phyloP scores from a whole-genome alignment of 495 filamentous ascomycete species.

The Penicillium ucsense region DNA sequence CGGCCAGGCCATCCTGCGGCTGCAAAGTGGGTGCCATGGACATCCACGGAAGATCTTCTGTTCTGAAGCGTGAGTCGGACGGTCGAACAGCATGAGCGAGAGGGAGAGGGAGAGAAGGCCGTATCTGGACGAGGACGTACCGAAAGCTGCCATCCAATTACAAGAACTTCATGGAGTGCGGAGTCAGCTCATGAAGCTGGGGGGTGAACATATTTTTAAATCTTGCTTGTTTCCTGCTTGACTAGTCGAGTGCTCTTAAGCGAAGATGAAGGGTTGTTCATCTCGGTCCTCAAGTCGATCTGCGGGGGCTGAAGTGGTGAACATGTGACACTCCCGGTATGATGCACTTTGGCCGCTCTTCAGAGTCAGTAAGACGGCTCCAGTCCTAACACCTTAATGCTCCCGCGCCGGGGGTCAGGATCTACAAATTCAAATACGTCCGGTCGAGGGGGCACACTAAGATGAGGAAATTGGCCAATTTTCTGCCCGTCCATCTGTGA shows the following conservation, averaged over 20 bases:
- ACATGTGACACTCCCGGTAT: slow-evolving; percentile 19
- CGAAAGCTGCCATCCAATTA: slow-evolving; percentile 55
- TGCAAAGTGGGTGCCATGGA: slow-evolving; percentile 43
- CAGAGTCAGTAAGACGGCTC: background rate
- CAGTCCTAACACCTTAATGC: too few species aligned
- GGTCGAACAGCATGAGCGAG: background rate
- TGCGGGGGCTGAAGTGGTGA: slow-evolving; percentile 14
- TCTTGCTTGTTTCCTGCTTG: background rate
- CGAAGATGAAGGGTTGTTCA: slow-evolving; percentile 5
- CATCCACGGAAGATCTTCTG: slow-evolving; percentile 57
- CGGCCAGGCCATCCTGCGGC: slow-evolving; percentile 29
- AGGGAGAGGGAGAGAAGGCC: slow-evolving; percentile 4
- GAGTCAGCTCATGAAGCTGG: slow-evolving; percentile 14
- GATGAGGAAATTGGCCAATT: too few species aligned
- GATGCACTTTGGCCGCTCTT: background rate
- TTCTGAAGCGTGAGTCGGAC: slow-evolving; percentile 9
- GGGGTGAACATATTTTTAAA: slow-evolving; percentile 5
- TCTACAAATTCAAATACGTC: too few species aligned
- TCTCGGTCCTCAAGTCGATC: slow-evolving; percentile 15
- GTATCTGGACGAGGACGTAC: slow-evolving; percentile 24
- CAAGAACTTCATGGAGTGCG: slow-evolving; percentile 26
- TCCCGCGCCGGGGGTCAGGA: too few species aligned
- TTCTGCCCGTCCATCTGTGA: too few species aligned
- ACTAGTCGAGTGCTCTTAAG: background rate
- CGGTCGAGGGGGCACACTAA: too few species aligned